Percentiles rank a stretch among this genome's conserved stretches.
phyloP scores from a whole-genome alignment of 345 rosid genomes.

The Eucalyptus curtisii region DNA sequence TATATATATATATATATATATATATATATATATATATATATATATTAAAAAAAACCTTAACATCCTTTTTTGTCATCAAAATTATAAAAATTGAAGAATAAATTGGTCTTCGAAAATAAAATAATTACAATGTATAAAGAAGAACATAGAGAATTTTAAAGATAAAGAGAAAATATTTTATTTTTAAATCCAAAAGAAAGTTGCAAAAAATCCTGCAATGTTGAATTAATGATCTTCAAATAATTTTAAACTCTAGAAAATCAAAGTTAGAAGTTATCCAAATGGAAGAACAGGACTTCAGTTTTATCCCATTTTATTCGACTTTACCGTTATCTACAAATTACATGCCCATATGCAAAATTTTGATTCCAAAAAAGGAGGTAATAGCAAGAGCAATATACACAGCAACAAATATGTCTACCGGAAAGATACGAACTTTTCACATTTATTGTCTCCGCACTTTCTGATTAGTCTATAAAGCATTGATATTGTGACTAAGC shows the following conservation, averaged over 20 bases:
- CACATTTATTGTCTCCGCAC: background rate
- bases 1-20: too few species aligned
- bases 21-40: too few species aligned
- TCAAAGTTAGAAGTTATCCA: background rate
- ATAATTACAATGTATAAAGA: too few species aligned
- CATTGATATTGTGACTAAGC: too few species aligned
- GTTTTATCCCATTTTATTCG: background rate
- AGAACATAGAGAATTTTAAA: too few species aligned
- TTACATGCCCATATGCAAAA: background rate
- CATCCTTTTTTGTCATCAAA: too few species aligned
- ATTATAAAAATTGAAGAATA: too few species aligned
- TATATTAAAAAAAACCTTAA: too few species aligned
- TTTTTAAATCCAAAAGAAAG: background rate
- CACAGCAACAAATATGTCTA: background rate
- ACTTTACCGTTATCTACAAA: background rate
- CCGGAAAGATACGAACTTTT: background rate
- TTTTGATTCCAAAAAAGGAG: background rate
- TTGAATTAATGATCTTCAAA: background rate
- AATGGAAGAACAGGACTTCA: background rate
- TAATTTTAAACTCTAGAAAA: background rate
- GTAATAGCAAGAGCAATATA: background rate
- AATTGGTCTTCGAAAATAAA: too few species aligned
- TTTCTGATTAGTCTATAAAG: too few species aligned
- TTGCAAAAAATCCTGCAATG: background rate
- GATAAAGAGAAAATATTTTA: background rate